A percentile compares a stretch with the other conserved stretches of the same genome.
Evolutionary conservation across 768 basidiomycete genomes (phyloP).

Genomic region (Auricularia cornea): DNA sequence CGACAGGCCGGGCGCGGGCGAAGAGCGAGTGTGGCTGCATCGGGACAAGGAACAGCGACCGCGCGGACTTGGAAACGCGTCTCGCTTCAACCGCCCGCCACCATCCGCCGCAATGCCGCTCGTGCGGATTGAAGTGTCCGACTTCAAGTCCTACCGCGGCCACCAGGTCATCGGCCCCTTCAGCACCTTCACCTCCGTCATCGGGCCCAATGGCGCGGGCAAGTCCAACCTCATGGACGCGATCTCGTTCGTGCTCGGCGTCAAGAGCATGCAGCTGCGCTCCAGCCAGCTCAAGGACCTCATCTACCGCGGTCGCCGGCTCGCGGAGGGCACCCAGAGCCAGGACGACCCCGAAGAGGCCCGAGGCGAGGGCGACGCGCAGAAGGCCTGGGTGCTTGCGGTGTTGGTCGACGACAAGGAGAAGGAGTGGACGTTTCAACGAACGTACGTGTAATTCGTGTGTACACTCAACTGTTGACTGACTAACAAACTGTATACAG

Average conservation of each 20-base stretch:
- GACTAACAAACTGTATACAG: slow-evolving; percentile 32
- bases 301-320: slow-evolving; percentile 82
- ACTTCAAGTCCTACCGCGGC: slow-evolving; percentile 95
- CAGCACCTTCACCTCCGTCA: slow-evolving; percentile 88
- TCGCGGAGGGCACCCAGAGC: slow-evolving; percentile 38
- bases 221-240: slow-evolving; percentile 99
- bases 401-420: slow-evolving; percentile 69
- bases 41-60: no score
- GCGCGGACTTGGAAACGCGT: no score
- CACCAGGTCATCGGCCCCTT: slow-evolving; percentile 87
- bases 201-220: slow-evolving; percentile 98
- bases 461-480: not conserved
- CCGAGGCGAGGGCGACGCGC: slow-evolving; percentile 75
- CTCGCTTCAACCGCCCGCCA: slow-evolving; percentile 3
- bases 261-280: slow-evolving; percentile 87
- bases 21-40: no score
- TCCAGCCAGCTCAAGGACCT: slow-evolving; percentile 92
- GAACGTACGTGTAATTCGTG: slow-evolving; percentile 93
- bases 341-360: slow-evolving; percentile 33
- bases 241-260: slow-evolving; percentile 96
- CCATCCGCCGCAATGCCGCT: slow-evolving; percentile 52
- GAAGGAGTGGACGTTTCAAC: slow-evolving; percentile 85
- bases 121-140: slow-evolving; percentile 78
- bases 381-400: slow-evolving; percentile 93
- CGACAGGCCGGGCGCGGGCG: no score